Conservation (phyloP, 1,139 yeast genomes). For the Debaryomycetaceae sp. region DNA sequence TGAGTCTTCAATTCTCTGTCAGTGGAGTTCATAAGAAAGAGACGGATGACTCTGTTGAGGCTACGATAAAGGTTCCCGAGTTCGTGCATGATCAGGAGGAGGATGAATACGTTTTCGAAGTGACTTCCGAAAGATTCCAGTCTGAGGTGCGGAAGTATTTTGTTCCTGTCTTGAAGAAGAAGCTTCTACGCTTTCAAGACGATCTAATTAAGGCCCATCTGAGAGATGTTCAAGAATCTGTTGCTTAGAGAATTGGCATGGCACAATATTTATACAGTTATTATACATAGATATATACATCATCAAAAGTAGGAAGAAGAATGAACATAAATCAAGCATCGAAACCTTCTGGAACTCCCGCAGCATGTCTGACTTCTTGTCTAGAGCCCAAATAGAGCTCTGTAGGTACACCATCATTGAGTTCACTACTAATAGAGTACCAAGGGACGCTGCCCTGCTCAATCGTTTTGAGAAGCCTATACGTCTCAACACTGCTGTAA, state of each 20-base stretch:
- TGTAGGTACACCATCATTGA: slow-evolving; percentile 59
- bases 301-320: not conserved
- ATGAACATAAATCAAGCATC: slow-evolving; percentile 19
- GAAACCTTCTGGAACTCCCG: slow-evolving; percentile 89
- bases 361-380: slow-evolving; percentile 58
- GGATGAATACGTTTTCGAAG: slow-evolving; percentile 56
- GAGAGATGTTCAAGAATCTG: slow-evolving; percentile 44
- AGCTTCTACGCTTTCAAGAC: slow-evolving; percentile 55
- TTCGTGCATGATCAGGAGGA: slow-evolving; percentile 73
- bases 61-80: slow-evolving; percentile 53
- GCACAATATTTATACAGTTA: not conserved
- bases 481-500: slow-evolving; percentile 77
- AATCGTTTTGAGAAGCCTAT: slow-evolving; percentile 62
- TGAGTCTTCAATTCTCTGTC: slow-evolving; percentile 50
- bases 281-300: slow-evolving; percentile 3
- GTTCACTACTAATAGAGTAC: slow-evolving; percentile 46
- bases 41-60: slow-evolving; percentile 25
- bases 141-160: slow-evolving; percentile 41
- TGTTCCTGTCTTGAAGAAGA: slow-evolving; percentile 47
- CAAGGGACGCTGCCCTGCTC: slow-evolving; percentile 68
- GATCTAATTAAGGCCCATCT: slow-evolving; percentile 62
- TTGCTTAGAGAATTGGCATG: slow-evolving; percentile 22
- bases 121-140: slow-evolving; percentile 36
- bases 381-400: slow-evolving; percentile 56
- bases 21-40: slow-evolving; percentile 24